These are phyloP conservation scores for Paecilomyces variotii DNA, from an alignment of 2,329 filamentous ascomycete genomes.

Conservation along the genomic window DNA sequence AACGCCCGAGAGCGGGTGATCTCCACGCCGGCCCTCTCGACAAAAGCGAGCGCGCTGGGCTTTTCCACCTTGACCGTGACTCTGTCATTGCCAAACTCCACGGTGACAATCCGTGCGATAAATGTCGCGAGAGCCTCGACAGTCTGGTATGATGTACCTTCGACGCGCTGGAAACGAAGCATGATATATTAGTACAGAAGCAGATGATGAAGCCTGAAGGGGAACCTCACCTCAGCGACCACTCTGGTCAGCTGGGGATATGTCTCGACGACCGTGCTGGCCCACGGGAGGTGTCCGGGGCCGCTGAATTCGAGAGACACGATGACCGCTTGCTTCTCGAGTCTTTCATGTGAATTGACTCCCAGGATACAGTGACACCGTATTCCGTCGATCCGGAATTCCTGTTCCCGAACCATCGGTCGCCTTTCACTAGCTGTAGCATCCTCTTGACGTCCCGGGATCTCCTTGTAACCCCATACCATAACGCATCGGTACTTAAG, in stretches of 20 bases:
- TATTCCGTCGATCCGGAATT: constrained; percentile 36
- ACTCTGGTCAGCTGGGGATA: constrained; percentile 33
- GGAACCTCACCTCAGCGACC: constrained; percentile 29
- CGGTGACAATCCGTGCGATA: constrained; percentile 38
- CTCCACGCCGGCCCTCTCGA: constrained; percentile 41
- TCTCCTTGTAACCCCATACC: constrained; percentile 24
- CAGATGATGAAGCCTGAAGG: constrained; percentile 3
- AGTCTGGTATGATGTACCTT: constrained; percentile 42
- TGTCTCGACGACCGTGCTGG: constrained; percentile 24
- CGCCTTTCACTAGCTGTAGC: constrained; percentile 11
- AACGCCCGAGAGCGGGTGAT: constrained; percentile 40
- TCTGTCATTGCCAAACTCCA: constrained; percentile 37
- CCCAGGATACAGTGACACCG: constrained; percentile 42
- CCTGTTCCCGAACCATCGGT: constrained; percentile 25
- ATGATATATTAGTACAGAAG: constrained; percentile 7
- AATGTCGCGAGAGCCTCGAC: constrained; percentile 45
- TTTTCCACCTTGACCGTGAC: constrained; percentile 44
- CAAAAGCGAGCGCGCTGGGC: constrained; percentile 43
- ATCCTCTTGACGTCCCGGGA: constrained; percentile 13
- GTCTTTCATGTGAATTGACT: constrained; percentile 45
- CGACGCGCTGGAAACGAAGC: constrained; percentile 30
- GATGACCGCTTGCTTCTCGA: constrained; percentile 43
- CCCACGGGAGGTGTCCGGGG: constrained; percentile 24
- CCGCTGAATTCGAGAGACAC: constrained; percentile 31
- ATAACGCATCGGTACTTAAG: constrained; percentile 29